Conservation (phyloP, 2,329 filamentous ascomycete species). For the Amphichorda felina region DNA sequence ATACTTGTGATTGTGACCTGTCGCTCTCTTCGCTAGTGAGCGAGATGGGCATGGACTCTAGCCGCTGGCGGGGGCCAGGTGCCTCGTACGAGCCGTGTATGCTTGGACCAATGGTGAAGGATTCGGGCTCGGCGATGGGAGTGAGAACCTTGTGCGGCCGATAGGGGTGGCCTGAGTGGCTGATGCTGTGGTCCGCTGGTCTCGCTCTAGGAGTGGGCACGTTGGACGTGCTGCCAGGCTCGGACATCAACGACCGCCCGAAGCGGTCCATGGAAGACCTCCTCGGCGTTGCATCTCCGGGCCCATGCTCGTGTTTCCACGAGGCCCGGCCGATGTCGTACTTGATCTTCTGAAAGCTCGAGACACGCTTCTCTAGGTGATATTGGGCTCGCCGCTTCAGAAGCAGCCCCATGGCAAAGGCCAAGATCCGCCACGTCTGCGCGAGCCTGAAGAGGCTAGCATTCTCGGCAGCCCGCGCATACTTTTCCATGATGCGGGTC, state of each 20-base stretch:
- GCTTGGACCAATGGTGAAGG: conserved; percentile 37
- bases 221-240: conserved; percentile 51
- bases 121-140: conserved; percentile 36
- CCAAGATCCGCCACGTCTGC: conserved; percentile 52
- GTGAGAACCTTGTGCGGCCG: conserved; percentile 26
- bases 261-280: conserved; percentile 13
- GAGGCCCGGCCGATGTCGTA: background rate
- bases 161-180: conserved; percentile 13
- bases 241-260: conserved; percentile 27
- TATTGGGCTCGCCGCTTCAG: conserved; percentile 42
- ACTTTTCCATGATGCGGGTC: conserved; percentile 38
- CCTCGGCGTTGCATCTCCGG: conserved; percentile 25
- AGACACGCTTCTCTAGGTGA: conserved; percentile 38
- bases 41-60: conserved; percentile 39
- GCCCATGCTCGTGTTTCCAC: background rate
- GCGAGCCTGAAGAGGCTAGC: conserved; percentile 47
- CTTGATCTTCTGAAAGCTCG: conserved; percentile 21
- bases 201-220: conserved; percentile 46
- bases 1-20: conserved; percentile 31
- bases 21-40: conserved; percentile 37
- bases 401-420: conserved; percentile 42
- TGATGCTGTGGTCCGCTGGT: conserved; percentile 27
- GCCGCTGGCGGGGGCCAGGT: conserved; percentile 26
- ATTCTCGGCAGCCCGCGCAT: conserved; percentile 43
- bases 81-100: conserved; percentile 17